Evolutionary conservation across 306 rosid species (phyloP), one percentile per base, ranked within the genome.

Genomic region (Leucaena leucocephala): DNA sequence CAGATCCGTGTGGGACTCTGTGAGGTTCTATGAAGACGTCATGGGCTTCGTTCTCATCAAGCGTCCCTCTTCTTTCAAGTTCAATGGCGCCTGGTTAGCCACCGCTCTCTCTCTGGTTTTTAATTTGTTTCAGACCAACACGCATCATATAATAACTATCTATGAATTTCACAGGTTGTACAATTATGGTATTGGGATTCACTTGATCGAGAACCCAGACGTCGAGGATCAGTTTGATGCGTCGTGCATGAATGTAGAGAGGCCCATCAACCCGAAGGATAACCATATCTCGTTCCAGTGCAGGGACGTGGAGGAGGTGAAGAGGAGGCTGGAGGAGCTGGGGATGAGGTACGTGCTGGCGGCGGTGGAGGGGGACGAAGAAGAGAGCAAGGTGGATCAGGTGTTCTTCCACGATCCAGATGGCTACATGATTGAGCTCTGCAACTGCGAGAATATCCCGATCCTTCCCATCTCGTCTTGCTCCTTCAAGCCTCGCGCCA

Each of bases 261-360:
- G 91, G 40, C 89, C 94, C 7, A 90, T 92, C 76, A 90, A 87
- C 84, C 93, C 97, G 55, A 92, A 88, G 77, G 94, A 92, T 80
- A 92, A 92, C 81, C 97, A 92, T 72, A 88, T 90, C 83, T 92
- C 97, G 7, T 92, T 92, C 84, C 94, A 92, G 97, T 92, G 97
- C 80, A 88, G 90, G 42, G 97, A 92, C 57, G 93, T 92, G 75
- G 95, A 86, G 59, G 85, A 85, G 22, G 97, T 92, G 19, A 88
- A 90, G 86, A 90, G 81, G 78, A 88, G 87, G 91, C 82, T 92
- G 39, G 90, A 90, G 74, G 90, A 88, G 5, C 90, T 86, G 89
- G 94, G 90, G 7, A 88, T 92, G 89, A 92, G 85, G 73, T 90
- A 87, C 15, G 94, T 85, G 39, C 90, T 94, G 11, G 97, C 94